These are phyloP conservation scores for Herpetomonas samuelpessoai DNA, from an alignment of 208 protist species.

Conservation along the genomic window DNA sequence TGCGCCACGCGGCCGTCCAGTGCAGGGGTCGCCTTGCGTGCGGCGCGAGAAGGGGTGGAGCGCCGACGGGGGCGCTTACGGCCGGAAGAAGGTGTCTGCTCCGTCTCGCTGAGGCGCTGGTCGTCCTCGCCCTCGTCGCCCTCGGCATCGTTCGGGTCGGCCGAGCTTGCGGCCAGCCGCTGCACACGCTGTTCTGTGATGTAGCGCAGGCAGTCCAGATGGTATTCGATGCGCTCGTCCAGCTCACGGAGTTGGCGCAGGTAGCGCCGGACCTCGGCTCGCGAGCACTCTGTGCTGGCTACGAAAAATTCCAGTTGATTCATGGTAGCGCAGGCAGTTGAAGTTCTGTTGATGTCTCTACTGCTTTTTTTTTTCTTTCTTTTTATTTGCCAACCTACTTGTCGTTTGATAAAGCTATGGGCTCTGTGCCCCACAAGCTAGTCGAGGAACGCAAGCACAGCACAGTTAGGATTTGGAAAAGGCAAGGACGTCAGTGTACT, in stretches of 20 bases:
- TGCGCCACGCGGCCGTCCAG: constrained; percentile 1
- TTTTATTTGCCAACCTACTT: too few species aligned
- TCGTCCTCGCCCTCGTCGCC: not conserved
- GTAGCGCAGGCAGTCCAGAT: constrained; percentile 36
- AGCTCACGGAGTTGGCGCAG: constrained; percentile 58
- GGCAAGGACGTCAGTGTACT: too few species aligned
- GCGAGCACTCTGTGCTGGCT: constrained; percentile 48
- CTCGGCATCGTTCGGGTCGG: not conserved
- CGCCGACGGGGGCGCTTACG: constrained; percentile 3
- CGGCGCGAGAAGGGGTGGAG: not conserved
- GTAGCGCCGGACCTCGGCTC: constrained; percentile 59
- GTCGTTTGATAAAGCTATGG: too few species aligned
- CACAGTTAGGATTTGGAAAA: too few species aligned
- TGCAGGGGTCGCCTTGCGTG: not conserved
- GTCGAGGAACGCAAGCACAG: too few species aligned
- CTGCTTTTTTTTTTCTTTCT: too few species aligned
- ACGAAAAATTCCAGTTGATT: constrained; percentile 77
- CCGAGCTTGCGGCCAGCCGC: constrained; percentile 2
- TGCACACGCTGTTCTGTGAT: constrained; percentile 26
- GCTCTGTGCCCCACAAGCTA: too few species aligned
- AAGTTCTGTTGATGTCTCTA: too few species aligned
- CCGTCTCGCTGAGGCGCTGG: not conserved
- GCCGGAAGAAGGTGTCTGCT: too few species aligned
- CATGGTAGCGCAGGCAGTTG: too few species aligned
- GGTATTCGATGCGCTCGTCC: constrained; percentile 58